These are phyloP conservation scores for Sergeia podlipaevii DNA, from an alignment of 208 protist genomes.

Conservation along the genomic window DNA sequence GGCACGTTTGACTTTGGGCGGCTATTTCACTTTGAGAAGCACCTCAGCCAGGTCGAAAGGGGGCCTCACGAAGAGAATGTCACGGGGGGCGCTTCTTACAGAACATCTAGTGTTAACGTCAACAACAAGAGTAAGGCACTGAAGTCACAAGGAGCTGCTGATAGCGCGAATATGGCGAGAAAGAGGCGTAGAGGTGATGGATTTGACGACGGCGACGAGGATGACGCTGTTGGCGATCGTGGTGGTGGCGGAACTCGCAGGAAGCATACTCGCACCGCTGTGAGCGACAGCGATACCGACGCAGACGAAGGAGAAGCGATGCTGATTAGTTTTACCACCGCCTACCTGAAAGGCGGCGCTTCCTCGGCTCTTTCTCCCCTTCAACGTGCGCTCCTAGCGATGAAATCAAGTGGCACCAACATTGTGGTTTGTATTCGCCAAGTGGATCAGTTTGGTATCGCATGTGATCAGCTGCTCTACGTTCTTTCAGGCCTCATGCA, in stretches of 20 bases:
- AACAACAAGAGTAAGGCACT: no score
- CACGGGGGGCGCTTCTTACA: constrained; percentile 1
- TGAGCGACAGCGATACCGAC: constrained; percentile 3
- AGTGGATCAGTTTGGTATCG: constrained; percentile 70
- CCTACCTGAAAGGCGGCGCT: constrained; percentile 46
- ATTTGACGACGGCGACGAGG: not conserved
- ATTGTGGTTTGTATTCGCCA: constrained; percentile 72
- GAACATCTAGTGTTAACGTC: not conserved
- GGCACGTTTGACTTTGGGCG: constrained; percentile 76
- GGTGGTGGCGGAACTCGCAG: not conserved
- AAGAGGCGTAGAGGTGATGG: no score
- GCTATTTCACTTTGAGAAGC: constrained; percentile 63
- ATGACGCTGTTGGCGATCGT: not conserved
- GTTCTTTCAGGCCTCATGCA: constrained; percentile 85
- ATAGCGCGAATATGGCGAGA: not conserved
- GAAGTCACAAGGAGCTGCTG: not conserved
- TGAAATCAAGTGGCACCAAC: constrained; percentile 59
- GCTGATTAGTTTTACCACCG: constrained; percentile 57
- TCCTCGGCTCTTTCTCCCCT: constrained; percentile 69
- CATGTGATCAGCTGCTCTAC: constrained; percentile 84
- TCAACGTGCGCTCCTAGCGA: constrained; percentile 61
- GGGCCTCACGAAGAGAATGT: not conserved
- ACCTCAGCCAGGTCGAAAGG: constrained; percentile 10
- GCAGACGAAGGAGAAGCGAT: constrained; percentile 7
- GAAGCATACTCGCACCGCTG: no score